Evolutionary conservation across 192 early-diverging fungal species (phyloP).

Genomic region (Coemansia erecta): DNA sequence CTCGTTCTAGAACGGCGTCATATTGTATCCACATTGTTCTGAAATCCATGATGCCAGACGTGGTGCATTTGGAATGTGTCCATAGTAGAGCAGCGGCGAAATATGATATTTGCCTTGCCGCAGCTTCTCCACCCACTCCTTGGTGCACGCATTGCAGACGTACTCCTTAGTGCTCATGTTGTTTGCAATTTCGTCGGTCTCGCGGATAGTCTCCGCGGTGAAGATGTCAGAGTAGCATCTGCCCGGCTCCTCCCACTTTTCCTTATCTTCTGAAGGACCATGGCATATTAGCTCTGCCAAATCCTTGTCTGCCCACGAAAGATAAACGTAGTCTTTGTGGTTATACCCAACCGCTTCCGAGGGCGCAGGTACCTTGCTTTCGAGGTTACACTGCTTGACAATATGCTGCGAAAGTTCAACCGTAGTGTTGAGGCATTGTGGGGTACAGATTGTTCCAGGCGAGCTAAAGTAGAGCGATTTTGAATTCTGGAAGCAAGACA

Average conservation of each 20-base stretch:
- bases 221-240: constrained; percentile 40
- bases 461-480: constrained; percentile 44
- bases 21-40: constrained; percentile 40
- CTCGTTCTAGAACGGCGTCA: constrained; percentile 18
- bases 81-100: constrained; percentile 49
- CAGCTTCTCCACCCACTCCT: constrained; percentile 34
- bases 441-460: constrained; percentile 34
- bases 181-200: constrained; percentile 11
- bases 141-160: constrained; percentile 37
- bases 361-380: constrained; percentile 8
- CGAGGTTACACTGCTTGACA: constrained; percentile 25
- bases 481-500: constrained; percentile 23
- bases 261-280: constrained; percentile 10
- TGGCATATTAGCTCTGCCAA: constrained; percentile 34
- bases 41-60: constrained; percentile 49
- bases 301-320: constrained; percentile 39
- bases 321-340: constrained; percentile 41
- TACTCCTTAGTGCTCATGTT: constrained; percentile 8
- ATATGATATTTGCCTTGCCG: constrained; percentile 22
- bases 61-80: constrained; percentile 41
- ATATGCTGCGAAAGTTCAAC: constrained; percentile 34
- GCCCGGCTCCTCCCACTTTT: constrained; percentile 11
- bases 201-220: constrained; percentile 29
- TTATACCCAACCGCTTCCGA: constrained; percentile 37
- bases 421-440: constrained; percentile 32